Conservation (phyloP, 495 filamentous ascomycete genomes). For the Talaromyces stipitatus region DNA sequence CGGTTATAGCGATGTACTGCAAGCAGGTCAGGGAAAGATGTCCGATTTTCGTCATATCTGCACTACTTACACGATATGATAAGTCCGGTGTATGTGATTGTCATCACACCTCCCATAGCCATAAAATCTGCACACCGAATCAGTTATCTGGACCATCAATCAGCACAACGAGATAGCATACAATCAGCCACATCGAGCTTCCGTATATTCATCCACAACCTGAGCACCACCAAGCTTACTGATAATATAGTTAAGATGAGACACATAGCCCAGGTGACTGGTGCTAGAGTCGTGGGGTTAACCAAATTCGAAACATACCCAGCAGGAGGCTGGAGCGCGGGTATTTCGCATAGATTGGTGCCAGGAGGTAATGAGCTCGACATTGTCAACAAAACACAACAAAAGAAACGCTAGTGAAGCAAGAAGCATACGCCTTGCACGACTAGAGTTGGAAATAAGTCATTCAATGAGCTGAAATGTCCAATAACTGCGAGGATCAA, state of each 20-base stretch:
- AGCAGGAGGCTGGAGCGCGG: not conserved
- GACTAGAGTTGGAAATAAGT: too few relatives aligned
- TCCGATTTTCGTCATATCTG: not conserved
- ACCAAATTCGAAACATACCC: not conserved
- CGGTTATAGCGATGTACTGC: not conserved
- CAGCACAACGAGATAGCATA: not conserved
- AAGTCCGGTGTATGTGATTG: not conserved
- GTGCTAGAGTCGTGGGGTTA: not conserved
- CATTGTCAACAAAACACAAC: too few relatives aligned
- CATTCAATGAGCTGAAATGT: too few relatives aligned
- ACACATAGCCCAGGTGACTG: not conserved
- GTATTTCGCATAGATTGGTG: not conserved
- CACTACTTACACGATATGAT: not conserved
- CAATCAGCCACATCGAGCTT: not conserved
- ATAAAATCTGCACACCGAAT: not conserved
- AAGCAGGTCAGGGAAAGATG: not conserved
- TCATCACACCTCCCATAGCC: not conserved
- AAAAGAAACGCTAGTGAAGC: too few relatives aligned
- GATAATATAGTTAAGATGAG: not conserved
- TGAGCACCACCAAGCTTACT: not conserved
- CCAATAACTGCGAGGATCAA: not conserved
- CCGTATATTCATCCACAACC: not conserved
- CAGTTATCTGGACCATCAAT: not conserved
- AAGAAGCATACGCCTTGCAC: too few relatives aligned
- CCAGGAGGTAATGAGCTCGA: not conserved